Evolutionary conservation across 129 eudicot genomes (phyloP).

Genomic region (Heracleum sosnowskyi): DNA sequence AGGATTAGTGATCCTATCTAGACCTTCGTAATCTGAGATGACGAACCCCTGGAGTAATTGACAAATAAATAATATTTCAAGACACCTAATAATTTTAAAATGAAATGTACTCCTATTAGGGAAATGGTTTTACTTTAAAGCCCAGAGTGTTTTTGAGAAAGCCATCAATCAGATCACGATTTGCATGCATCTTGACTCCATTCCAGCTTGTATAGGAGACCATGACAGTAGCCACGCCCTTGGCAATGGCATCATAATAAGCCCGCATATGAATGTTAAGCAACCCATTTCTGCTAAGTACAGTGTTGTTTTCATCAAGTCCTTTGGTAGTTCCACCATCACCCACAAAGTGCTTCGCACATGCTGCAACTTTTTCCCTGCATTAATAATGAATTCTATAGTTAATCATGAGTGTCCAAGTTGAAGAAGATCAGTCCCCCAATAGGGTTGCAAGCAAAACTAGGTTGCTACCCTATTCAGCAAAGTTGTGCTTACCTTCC

Average conservation of each 20-base stretch:
- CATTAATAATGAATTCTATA: not conserved
- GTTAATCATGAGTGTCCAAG: not conserved
- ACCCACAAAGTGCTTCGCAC: slow-evolving; percentile 69
- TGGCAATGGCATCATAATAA: slow-evolving; percentile 45
- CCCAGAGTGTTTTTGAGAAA: slow-evolving; percentile 44
- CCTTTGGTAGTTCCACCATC: slow-evolving; percentile 74
- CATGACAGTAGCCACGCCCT: slow-evolving; percentile 76
- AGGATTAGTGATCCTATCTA: slow-evolving; percentile 57
- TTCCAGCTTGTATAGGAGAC: slow-evolving; percentile 70
- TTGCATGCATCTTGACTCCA: slow-evolving; percentile 65
- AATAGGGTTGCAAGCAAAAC: not conserved
- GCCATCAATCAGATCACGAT: slow-evolving; percentile 40
- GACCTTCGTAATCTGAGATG: slow-evolving; percentile 62
- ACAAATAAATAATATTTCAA: not conserved
- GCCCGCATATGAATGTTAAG: slow-evolving; percentile 63
- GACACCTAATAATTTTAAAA: not conserved
- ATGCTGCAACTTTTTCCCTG: slow-evolving; percentile 48
- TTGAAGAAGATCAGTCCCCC: not conserved
- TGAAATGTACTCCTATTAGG: not conserved
- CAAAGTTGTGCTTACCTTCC: slow-evolving; percentile 27
- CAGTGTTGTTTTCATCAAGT: slow-evolving; percentile 49
- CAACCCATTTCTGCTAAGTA: slow-evolving; percentile 22
- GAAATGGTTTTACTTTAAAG: slow-evolving; percentile 37
- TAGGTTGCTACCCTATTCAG: not conserved
- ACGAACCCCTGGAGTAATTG: slow-evolving; percentile 59